Base-by-base conservation (phyloP, 345 rosid species). In the Eucalyptus regnans region DNA sequence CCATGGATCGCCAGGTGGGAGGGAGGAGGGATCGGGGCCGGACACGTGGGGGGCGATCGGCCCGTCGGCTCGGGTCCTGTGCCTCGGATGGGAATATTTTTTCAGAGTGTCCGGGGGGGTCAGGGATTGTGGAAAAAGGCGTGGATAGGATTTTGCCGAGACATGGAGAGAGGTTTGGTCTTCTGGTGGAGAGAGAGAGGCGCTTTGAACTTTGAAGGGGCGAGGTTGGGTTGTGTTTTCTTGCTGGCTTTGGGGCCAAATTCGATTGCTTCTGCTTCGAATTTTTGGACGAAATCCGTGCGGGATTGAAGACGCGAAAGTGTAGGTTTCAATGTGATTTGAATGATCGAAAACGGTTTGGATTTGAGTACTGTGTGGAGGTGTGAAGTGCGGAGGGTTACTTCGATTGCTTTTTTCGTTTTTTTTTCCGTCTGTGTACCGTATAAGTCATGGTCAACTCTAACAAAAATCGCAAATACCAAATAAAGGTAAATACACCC, bases 1-100 rank as follows among this genome's bases (percentile, higher is more conserved):
- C 8, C 48, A 2, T 0, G 90, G 96, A 97, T 95, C 86, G 92
- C 89, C 90, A 92, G 87, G 92, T 90, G 94, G 94, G 87, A 11
- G 16, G 7, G 13, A 9, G 43, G 91, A 91, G 11, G 14, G 5
- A 92, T 95, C 93, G 22, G 12, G 90, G 89, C 31, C 91, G 87
- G 89, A 90, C 98, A 94, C 96, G 94, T 95, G 95, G 93, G 71
- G 9, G 1, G 22, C 4, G 8, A 90, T 90, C 94, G 10, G n/a
- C 51, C 48, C 54, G 81, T 44, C 25, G 3, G 4, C 25, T 27
- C 23, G 48, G 48, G 27, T 7, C 12, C 48, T 10, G 4, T 12
- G 68, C 13, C 83, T 22, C 48, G 7, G 48, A 10, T 2, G 9
- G 83, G 41, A 76, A 60, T 60, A 56, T 23, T 23, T 76, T 76